Conservation (phyloP, 495 filamentous ascomycete genomes). For the Letharia columbiana region DNA sequence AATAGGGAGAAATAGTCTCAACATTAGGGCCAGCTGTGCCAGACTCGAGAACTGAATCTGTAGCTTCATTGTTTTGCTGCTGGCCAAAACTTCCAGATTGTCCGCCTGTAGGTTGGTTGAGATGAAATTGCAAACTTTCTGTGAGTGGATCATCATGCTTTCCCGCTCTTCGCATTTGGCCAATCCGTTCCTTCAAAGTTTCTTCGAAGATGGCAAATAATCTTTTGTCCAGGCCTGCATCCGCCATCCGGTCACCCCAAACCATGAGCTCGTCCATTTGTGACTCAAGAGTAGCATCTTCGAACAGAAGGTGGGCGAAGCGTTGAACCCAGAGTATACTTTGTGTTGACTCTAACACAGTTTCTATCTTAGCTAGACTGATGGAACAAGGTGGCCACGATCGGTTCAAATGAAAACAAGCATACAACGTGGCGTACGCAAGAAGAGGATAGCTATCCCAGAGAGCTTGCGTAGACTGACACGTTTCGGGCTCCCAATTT, state of each 20-base stretch:
- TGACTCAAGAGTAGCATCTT: background rate
- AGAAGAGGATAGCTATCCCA: background rate
- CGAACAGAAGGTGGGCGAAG: background rate
- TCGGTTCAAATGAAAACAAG: background rate
- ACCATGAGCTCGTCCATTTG: background rate
- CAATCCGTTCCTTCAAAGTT: background rate
- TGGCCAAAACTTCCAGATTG: background rate
- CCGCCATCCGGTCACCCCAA: background rate
- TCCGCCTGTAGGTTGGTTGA: background rate
- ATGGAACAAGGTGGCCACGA: background rate
- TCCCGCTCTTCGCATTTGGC: background rate
- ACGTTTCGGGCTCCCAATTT: background rate
- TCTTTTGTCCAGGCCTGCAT: background rate
- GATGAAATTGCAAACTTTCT: background rate
- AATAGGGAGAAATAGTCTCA: background rate
- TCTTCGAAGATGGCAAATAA: background rate
- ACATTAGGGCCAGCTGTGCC: background rate
- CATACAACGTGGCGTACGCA: background rate
- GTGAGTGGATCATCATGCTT: background rate
- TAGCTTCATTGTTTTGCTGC: background rate
- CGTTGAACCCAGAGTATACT: background rate
- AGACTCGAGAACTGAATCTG: background rate
- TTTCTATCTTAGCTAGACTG: constrained; percentile 1
- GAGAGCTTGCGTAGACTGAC: background rate
- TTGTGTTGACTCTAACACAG: background rate